Percentiles rank a stretch among this genome's conserved stretches.
Evolutionary conservation across 2,329 filamentous ascomycete genomes (phyloP).

Genomic region (Talaromyces sp.): DNA sequence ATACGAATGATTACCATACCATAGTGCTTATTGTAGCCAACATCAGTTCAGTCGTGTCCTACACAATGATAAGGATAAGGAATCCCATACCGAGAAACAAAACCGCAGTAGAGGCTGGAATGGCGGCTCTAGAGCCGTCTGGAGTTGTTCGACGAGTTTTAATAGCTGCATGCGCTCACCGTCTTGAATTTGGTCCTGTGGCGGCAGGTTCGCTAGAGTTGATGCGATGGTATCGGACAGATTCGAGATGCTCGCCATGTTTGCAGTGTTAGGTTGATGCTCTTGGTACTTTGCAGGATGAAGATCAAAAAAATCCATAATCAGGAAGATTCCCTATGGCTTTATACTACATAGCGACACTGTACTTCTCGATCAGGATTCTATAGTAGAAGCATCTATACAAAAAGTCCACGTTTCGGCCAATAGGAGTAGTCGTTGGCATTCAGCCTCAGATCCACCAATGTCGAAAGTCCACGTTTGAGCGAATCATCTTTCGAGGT

Average conservation of each 20-base stretch:
- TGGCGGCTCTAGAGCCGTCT: conserved; percentile 2
- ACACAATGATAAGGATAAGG: neutral
- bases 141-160: conserved; percentile 16
- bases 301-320: neutral
- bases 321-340: neutral
- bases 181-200: conserved; percentile 20
- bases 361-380: too few species aligned
- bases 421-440: neutral
- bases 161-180: conserved; percentile 20
- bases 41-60: neutral
- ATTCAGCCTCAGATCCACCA: neutral
- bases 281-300: neutral
- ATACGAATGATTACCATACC: neutral
- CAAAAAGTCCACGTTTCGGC: neutral
- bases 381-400: neutral
- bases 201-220: conserved; percentile 11
- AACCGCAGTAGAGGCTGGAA: neutral
- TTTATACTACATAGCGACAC: neutral
- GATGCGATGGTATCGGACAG: neutral
- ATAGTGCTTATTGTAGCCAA: neutral
- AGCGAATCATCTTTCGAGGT: neutral
- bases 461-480: neutral
- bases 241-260: conserved; percentile 1
- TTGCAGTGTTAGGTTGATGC: neutral
- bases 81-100: neutral